Percentiles rank a stretch among this genome's conserved stretches.
These are phyloP conservation scores for Talinum fruticosum DNA, from an alignment of 148 eudicot genomes.

Conservation along the genomic window DNA sequence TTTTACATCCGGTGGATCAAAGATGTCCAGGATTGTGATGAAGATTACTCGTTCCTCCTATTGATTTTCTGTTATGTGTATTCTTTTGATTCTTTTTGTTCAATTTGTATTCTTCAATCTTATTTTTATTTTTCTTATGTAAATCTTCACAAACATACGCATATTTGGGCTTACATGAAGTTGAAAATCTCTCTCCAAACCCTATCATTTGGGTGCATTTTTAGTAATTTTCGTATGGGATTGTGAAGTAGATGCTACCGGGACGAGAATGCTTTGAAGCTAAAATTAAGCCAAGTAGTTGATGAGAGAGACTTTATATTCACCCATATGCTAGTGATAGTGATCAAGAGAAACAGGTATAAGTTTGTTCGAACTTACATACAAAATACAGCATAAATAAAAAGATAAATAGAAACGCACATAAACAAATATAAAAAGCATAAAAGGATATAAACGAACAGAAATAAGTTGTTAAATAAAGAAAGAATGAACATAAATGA, in stretches of 20 bases:
- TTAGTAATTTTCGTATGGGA: background rate
- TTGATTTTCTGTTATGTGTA: background rate
- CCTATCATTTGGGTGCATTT: background rate
- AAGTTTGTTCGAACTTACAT: too few relatives aligned
- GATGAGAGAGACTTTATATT: too few relatives aligned
- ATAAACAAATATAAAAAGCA: too few relatives aligned
- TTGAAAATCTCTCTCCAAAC: background rate
- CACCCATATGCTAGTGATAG: too few relatives aligned
- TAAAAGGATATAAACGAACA: too few relatives aligned
- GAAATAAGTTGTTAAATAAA: too few relatives aligned
- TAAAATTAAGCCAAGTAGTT: too few relatives aligned
- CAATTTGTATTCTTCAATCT: background rate
- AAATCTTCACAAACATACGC: background rate
- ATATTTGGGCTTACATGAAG: background rate
- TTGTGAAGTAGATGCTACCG: background rate
- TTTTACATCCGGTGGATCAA: conserved; percentile 48
- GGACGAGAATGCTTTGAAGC: background rate
- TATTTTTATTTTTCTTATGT: background rate
- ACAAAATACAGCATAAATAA: too few relatives aligned
- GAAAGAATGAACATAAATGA: too few relatives aligned
- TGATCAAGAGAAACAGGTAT: too few relatives aligned
- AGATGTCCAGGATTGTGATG: conserved; percentile 57
- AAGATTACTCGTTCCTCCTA: conserved; percentile 25
- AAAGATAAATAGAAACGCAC: too few relatives aligned
- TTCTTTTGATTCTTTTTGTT: conserved; percentile 2